Conservation (phyloP, 768 basidiomycete species). For the Serendipita sp. region DNA sequence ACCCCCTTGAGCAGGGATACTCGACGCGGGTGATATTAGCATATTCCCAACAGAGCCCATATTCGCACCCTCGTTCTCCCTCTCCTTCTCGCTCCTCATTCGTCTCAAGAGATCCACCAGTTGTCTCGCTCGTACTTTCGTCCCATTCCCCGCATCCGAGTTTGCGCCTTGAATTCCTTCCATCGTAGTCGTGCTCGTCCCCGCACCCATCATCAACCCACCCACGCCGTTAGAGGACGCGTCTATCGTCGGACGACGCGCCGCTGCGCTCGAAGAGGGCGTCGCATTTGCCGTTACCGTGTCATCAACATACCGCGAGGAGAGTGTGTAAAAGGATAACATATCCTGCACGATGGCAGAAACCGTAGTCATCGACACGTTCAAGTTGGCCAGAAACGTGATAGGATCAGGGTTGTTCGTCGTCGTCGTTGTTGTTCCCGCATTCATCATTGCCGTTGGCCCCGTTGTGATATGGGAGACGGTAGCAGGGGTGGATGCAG, state of each 20-base stretch:
- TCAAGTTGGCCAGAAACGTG: constrained; percentile 69
- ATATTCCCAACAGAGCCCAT: not conserved
- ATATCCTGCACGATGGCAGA: constrained; percentile 85
- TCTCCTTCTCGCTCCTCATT: constrained; percentile 52
- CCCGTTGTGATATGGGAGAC: constrained; percentile 24
- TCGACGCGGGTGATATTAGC: not conserved
- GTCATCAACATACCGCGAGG: constrained; percentile 71
- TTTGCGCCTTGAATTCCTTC: constrained; percentile 12
- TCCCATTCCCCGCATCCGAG: constrained; percentile 14
- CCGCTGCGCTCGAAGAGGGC: too few relatives aligned
- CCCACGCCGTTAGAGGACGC: too few relatives aligned
- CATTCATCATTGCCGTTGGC: constrained; percentile 10
- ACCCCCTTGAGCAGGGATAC: not conserved
- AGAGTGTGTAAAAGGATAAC: constrained; percentile 72
- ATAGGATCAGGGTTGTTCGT: constrained; percentile 42
- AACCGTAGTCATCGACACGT: constrained; percentile 68
- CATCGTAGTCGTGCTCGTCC: constrained; percentile 14
- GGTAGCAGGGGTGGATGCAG: constrained; percentile 17
- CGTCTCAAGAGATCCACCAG: constrained; percentile 40
- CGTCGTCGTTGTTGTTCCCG: constrained; percentile 20
- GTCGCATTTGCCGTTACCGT: constrained; percentile 21
- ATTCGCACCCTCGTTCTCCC: constrained; percentile 23
- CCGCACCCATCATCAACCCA: not conserved
- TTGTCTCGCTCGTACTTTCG: constrained; percentile 18
- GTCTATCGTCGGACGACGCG: too few relatives aligned